Conservation (phyloP, 228 moss, liverwort and hornwort genomes). For the Sphagnum fallax region DNA sequence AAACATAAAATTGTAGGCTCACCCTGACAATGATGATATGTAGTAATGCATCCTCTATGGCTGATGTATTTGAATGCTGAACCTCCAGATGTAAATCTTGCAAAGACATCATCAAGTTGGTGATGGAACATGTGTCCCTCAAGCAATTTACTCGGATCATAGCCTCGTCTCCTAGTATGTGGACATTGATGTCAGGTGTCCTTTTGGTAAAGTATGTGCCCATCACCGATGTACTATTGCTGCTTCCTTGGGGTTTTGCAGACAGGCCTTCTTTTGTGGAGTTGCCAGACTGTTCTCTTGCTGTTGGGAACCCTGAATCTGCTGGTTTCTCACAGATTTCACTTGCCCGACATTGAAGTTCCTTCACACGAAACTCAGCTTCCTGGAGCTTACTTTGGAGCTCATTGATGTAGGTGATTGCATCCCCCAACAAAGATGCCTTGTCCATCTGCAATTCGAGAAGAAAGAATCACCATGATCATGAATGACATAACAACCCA, state of each 20-base stretch:
- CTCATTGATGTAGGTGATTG: slow-evolving; percentile 77
- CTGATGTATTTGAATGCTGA: slow-evolving; percentile 49
- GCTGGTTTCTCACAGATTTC: slow-evolving; percentile 36
- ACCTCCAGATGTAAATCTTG: slow-evolving; percentile 45
- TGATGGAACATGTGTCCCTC: slow-evolving; percentile 38
- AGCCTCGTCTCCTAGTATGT: slow-evolving; percentile 52
- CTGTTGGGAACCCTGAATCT: slow-evolving; percentile 24
- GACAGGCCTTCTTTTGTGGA: slow-evolving; percentile 16
- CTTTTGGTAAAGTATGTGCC: slow-evolving; percentile 11
- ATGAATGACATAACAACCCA: not conserved
- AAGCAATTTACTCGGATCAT: slow-evolving; percentile 62
- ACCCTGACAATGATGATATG: slow-evolving; percentile 60
- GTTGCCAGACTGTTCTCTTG: slow-evolving; percentile 16
- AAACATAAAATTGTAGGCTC: not conserved
- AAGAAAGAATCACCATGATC: not conserved
- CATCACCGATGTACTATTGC: slow-evolving; percentile 23
- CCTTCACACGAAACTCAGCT: slow-evolving; percentile 53
- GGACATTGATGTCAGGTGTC: slow-evolving; percentile 41
- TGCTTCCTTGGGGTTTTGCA: slow-evolving; percentile 33
- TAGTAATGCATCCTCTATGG: slow-evolving; percentile 23
- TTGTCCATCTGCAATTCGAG: slow-evolving; percentile 60
- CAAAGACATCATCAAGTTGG: slow-evolving; percentile 47
- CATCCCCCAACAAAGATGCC: slow-evolving; percentile 79
- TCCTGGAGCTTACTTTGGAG: slow-evolving; percentile 61
- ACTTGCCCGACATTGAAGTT: slow-evolving; percentile 21